Evolutionary conservation across 177 flowering plant species (phyloP).

Genomic region (Vitis hybrid): DNA sequence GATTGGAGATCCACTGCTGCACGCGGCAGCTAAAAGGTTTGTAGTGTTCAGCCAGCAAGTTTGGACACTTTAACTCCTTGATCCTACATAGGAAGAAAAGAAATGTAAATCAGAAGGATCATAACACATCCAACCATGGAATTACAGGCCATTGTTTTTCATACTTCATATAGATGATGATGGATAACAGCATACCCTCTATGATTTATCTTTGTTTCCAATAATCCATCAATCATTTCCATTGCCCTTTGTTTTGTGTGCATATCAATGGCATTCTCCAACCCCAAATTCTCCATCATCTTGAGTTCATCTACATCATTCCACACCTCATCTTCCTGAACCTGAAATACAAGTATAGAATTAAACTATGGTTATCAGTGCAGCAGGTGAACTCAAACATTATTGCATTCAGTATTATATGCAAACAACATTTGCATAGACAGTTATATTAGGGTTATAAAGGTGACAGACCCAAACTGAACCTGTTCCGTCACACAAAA

Average conservation of each 20-base stretch:
- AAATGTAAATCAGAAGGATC: not conserved
- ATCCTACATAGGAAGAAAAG: conserved; percentile 35
- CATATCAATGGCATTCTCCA: conserved; percentile 29
- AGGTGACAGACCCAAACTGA: conserved; percentile 67
- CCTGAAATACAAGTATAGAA: conserved; percentile 38
- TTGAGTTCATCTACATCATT: conserved; percentile 41
- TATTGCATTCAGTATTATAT: not conserved
- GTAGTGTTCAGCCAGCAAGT: conserved; percentile 56
- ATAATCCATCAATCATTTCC: conserved; percentile 33
- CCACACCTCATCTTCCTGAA: conserved; percentile 54
- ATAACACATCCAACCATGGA: not conserved
- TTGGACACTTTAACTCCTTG: conserved; percentile 86
- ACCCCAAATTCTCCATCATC: conserved; percentile 29
- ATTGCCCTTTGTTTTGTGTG: conserved; percentile 54
- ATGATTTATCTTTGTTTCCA: conserved; percentile 49
- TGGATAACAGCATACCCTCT: conserved; percentile 52
- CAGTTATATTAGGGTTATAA: conserved; percentile 10
- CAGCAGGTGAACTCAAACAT: not conserved
- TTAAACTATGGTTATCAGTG: not conserved
- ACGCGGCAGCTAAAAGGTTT: conserved; percentile 63
- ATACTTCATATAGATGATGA: not conserved
- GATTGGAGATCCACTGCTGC: conserved; percentile 57
- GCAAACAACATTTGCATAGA: conserved; percentile 7
- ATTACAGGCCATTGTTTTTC: not conserved
- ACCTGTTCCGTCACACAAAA: conserved; percentile 63